Evolutionary conservation across 2,329 filamentous ascomycete genomes (phyloP), one percentile per base, ranked within the genome.

Genomic region (Pseudogymnoascus sp.): DNA sequence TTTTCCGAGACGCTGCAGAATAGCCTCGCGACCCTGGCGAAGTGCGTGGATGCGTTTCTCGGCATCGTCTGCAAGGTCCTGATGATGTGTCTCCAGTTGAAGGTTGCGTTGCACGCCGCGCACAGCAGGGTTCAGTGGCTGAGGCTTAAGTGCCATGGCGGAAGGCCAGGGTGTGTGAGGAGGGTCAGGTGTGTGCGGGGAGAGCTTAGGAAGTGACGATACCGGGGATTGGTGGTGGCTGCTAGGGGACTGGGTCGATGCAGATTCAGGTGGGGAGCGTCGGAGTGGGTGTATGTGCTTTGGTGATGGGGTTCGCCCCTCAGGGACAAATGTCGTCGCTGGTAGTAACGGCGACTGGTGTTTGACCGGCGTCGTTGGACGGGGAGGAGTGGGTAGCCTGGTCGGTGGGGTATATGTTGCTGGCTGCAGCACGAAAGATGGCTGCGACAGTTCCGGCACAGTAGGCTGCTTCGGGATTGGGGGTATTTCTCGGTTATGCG

Each of bases 71-170:
- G 84, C 85, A 23, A 86, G 76, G 51, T 80, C 77, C 10, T 82
- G 78, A 66, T 85, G 82, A 2, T 78, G 76, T 68, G 82, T 79
- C 69, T 87, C 84, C 65, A 81, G 80, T 68, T 82, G 79, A 45
- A 85, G 76, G 70, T 85, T 81, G 67, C 84, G 82, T 72, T 86
- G 84, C 31, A 86, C 81, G 1, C 83, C 78, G 13, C 82, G 81
- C 65, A 87, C 81, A 61, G 80, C 79, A 64, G 71, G 71, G 64
- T 72, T 45, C 19, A 48, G n/a, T 60, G 51, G 51, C 28, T 19
- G 1, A 57, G 51, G 51, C n/a, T 57, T 57, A 2, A 57, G 51
- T 34, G 51, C 25, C 51, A 57, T 34, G 41, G 45, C 62, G 6
- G 61, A 43, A 21, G 36, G 39, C 28, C 36, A 34, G 16, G 48